phyloP scores from a whole-genome alignment of 2,329 filamentous ascomycete genomes.

The Calonectria multiphialidica region DNA sequence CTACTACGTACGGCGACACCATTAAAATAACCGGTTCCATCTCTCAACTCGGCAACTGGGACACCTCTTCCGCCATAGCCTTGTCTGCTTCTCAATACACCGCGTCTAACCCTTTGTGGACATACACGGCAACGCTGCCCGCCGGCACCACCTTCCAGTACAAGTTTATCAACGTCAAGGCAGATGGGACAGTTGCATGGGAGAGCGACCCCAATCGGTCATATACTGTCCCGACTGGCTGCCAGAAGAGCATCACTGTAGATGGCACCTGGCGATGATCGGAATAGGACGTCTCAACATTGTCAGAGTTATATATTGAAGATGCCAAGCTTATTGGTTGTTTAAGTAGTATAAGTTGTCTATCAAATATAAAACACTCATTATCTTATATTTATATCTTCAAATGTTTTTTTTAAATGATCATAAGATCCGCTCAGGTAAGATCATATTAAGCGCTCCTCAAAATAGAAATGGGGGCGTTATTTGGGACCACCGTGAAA shows the following conservation, averaged over 20 bases:
- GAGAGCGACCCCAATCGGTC: slow-evolving; percentile 63
- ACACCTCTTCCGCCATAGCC: slow-evolving; percentile 55
- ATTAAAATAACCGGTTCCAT: slow-evolving; percentile 61
- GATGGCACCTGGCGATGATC: not conserved
- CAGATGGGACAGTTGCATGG: slow-evolving; percentile 64
- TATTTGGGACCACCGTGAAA: no score
- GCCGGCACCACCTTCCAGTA: slow-evolving; percentile 64
- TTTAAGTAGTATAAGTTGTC: no score
- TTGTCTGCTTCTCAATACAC: slow-evolving; percentile 67
- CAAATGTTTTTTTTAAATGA: no score
- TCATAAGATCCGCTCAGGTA: no score
- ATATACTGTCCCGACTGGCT: slow-evolving; percentile 41
- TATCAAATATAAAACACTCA: no score
- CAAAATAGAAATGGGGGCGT: no score
- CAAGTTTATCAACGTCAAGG: slow-evolving; percentile 68
- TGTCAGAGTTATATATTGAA: no score
- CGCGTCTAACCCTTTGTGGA: slow-evolving; percentile 65
- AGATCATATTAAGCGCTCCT: no score
- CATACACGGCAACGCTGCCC: slow-evolving; percentile 60
- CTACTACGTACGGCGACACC: slow-evolving; percentile 60
- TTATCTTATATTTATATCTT: no score
- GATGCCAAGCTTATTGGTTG: no score
- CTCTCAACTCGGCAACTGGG: slow-evolving; percentile 62
- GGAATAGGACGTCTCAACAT: no score
- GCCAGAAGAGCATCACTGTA: not conserved